phyloP scores from a whole-genome alignment of 805 yeast species.

The Kazachstania bromeliacearum region DNA sequence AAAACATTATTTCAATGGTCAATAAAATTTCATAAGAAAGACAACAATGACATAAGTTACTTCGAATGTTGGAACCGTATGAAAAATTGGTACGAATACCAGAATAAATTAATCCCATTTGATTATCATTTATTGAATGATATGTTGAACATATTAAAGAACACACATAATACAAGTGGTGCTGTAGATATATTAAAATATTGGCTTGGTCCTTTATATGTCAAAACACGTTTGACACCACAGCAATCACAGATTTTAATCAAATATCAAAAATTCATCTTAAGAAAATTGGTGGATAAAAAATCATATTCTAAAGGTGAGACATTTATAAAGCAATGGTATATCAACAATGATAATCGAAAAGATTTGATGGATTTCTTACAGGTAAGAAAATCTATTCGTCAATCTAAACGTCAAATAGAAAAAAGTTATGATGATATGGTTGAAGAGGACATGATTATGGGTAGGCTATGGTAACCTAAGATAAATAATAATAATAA shows the following conservation, averaged over 20 bases:
- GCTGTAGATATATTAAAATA: slow-evolving; percentile 12
- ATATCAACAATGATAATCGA: slow-evolving; percentile 10
- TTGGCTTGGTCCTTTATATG: slow-evolving; percentile 1
- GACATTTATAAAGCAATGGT: slow-evolving; percentile 19
- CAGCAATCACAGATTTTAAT: slow-evolving; percentile 9
- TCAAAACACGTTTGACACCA: neutral
- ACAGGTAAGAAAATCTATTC: slow-evolving; percentile 1
- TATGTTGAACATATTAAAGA: slow-evolving; percentile 10
- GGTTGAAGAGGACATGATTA: slow-evolving; percentile 23
- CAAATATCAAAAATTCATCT: slow-evolving; percentile 16
- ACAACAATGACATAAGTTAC: neutral
- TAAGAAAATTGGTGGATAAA: slow-evolving; percentile 12
- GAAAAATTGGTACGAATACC: slow-evolving; percentile 17
- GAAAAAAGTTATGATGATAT: slow-evolving; percentile 15
- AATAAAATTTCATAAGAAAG: neutral
- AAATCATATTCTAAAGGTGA: slow-evolving; percentile 10
- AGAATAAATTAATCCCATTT: slow-evolving; percentile 9
- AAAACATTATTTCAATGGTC: slow-evolving; percentile 10
- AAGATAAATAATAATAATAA: neutral
- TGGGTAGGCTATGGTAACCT: slow-evolving; percentile 23
- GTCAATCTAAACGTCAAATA: slow-evolving; percentile 4
- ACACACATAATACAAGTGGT: slow-evolving; percentile 12
- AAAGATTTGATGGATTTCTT: slow-evolving; percentile 9
- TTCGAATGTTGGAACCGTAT: slow-evolving; percentile 14
- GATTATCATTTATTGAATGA: slow-evolving; percentile 13